Evolutionary conservation across 1,284 basidiomycete genomes (phyloP), one percentile per base, ranked within the genome.

Genomic region (Sphaerobolus stellatus): DNA sequence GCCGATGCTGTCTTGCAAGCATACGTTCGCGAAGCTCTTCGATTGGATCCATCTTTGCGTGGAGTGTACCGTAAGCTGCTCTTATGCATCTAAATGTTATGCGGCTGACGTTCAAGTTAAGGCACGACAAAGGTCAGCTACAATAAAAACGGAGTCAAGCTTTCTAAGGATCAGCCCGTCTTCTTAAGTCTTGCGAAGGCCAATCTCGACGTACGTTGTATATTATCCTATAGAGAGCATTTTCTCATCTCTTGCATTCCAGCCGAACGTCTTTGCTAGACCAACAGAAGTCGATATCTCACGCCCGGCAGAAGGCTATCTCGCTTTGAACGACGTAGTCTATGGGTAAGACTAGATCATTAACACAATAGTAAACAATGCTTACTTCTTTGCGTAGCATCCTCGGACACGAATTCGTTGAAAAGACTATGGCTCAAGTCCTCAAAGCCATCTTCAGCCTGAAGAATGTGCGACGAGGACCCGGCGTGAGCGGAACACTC

Each of bases 21-120:
- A 25, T 83, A 80, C 60, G 78, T 83, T 13, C 74, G 78, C 20
- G 89, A 91, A 66, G 84, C 86, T 22, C 66, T 89, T 57, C 80
- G 88, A 88, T 65, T 80, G 16, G 76, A 82, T 44, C 80, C 80
- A 18, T 70, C 78, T 1, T 76, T 81, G 63, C 71, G 62, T 46
- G 74, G 73, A 24, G 68, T 71, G 13, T 81, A 78, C 62, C 83
- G 84, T 80, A 64, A 59, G 78, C 71, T 2, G 30, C 27, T 38
- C 31, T 6, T 25, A 34, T 44, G 47, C 16, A 14, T 18, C 47
- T 8, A 31, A 22, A 43, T 36, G 30, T 13, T 34, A 40, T 54
- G 24, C 24, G 29, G 14, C 54, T 29, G 36, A 2, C 48, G 22
- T 7, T 44, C 29, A 14, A 38, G 45, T 52, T 3, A 53, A 82